Conservation (phyloP, 371 early-diverging fungal genomes). For the Mucor irregularis region DNA sequence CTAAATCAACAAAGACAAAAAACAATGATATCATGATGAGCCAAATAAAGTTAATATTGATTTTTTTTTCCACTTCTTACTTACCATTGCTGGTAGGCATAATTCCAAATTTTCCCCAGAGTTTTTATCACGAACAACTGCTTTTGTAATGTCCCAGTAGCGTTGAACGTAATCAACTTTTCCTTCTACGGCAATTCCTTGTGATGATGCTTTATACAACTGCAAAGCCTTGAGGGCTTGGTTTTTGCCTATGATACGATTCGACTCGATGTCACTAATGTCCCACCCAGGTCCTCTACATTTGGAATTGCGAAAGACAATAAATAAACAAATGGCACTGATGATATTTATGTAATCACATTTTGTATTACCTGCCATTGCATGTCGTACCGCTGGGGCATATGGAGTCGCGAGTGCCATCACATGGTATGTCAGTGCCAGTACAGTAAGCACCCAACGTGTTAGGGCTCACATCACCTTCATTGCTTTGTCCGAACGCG, state of each 20-base stretch:
- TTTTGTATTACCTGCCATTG: slow-evolving; percentile 33
- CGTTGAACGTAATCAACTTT: slow-evolving; percentile 38
- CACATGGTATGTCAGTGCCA: slow-evolving; percentile 63
- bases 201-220: slow-evolving; percentile 14
- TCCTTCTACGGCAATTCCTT: slow-evolving; percentile 19
- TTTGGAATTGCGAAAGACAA: too few relatives aligned
- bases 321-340: too few relatives aligned
- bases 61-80: slow-evolving; percentile 15
- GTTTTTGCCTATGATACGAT: slow-evolving; percentile 59
- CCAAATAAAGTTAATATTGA: background rate
- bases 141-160: slow-evolving; percentile 50
- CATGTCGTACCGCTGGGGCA: slow-evolving; percentile 41
- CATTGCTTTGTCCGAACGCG: slow-evolving; percentile 66
- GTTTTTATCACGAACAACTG: slow-evolving; percentile 22
- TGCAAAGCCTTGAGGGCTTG: slow-evolving; percentile 43
- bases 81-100: slow-evolving; percentile 50
- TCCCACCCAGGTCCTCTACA: slow-evolving; percentile 45
- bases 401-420: slow-evolving; percentile 40
- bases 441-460: slow-evolving; percentile 55
- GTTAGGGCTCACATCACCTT: slow-evolving; percentile 70
- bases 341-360: too few relatives aligned
- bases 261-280: slow-evolving; percentile 42
- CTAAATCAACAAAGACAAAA: slow-evolving; percentile 11
- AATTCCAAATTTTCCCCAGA: slow-evolving; percentile 13
- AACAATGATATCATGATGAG: background rate